A percentile compares a stretch with the other conserved stretches of the same genome.
phyloP scores from a whole-genome alignment of 2,329 filamentous ascomycete species.

The Aschersonia sp. region DNA sequence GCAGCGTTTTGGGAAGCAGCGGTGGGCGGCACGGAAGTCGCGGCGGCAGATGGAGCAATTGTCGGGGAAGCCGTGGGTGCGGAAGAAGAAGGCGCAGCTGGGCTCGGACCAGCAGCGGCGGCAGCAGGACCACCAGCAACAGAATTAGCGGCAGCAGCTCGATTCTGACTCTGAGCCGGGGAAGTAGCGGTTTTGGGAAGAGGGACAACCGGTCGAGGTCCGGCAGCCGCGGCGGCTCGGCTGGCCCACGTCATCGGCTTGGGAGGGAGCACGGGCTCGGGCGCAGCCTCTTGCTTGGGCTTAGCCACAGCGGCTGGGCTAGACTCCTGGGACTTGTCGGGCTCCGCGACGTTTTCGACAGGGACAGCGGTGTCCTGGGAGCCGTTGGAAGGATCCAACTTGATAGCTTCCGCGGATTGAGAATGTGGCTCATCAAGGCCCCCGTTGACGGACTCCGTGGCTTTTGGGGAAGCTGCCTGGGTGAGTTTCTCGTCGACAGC shows the following conservation, averaged over 20 bases:
- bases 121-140: background rate
- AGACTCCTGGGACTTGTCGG: conserved; percentile 54
- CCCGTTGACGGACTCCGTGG: conserved; percentile 1
- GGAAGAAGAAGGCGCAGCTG: conserved; percentile 24
- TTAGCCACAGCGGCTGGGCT: conserved; percentile 34
- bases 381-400: conserved; percentile 8
- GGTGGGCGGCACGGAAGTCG: conserved; percentile 13
- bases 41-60: conserved; percentile 21
- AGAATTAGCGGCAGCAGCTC: conserved; percentile 22
- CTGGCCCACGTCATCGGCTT: conserved; percentile 67
- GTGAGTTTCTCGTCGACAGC: conserved; percentile 21
- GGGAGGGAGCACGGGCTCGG: conserved; percentile 28
- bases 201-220: conserved; percentile 37
- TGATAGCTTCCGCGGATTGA: conserved; percentile 17
- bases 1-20: conserved; percentile 16
- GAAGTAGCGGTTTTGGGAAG: conserved; percentile 42
- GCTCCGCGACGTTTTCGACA: conserved; percentile 40
- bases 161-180: conserved; percentile 31
- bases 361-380: conserved; percentile 34
- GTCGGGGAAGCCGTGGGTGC: conserved; percentile 25
- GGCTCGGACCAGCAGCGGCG: conserved; percentile 11
- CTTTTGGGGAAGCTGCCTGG: conserved; percentile 12
- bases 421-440: conserved; percentile 14
- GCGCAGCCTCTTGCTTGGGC: conserved; percentile 32
- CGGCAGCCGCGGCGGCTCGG: conserved; percentile 44